Evolutionary conservation across 768 basidiomycete species (phyloP).

Genomic region (Psilocybe cyanescens): DNA sequence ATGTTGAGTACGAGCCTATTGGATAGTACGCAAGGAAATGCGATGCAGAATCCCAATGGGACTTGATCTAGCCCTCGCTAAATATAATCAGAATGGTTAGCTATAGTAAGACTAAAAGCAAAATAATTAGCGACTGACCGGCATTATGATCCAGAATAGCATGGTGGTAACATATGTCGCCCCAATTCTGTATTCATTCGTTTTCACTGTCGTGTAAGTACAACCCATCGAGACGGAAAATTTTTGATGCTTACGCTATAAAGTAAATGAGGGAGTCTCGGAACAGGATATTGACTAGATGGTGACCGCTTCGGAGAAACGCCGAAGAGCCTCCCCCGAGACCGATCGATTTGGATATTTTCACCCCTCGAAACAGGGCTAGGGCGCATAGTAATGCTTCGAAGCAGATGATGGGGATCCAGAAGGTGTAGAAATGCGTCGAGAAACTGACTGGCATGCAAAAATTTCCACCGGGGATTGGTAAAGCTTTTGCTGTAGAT

Average conservation of each 20-base stretch:
- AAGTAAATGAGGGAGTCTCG: slow-evolving; percentile 7
- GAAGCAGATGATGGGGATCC: neutral
- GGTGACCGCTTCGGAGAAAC: neutral
- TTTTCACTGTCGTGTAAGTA: neutral
- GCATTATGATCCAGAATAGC: neutral
- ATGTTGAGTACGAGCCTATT: slow-evolving; percentile 4
- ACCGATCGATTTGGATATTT: neutral
- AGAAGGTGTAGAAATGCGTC: neutral
- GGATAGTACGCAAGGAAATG: neutral
- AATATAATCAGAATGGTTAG: neutral
- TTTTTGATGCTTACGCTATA: neutral
- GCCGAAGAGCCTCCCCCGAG: too few relatives aligned
- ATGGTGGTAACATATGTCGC: neutral
- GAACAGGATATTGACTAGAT: neutral
- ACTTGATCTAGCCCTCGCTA: neutral
- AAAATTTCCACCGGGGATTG: neutral
- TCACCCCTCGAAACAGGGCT: neutral
- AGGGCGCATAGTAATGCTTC: neutral
- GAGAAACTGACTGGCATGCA: neutral
- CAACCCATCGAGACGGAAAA: neutral
- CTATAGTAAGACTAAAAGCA: neutral
- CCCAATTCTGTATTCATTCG: neutral
- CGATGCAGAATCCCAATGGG: slow-evolving; percentile 1
- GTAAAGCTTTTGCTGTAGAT: neutral
- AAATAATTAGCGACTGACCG: neutral